Percentiles rank a stretch among this genome's conserved stretches.
Conservation (phyloP, 352 stramenopile species). For the Globisporangium nunn region DNA sequence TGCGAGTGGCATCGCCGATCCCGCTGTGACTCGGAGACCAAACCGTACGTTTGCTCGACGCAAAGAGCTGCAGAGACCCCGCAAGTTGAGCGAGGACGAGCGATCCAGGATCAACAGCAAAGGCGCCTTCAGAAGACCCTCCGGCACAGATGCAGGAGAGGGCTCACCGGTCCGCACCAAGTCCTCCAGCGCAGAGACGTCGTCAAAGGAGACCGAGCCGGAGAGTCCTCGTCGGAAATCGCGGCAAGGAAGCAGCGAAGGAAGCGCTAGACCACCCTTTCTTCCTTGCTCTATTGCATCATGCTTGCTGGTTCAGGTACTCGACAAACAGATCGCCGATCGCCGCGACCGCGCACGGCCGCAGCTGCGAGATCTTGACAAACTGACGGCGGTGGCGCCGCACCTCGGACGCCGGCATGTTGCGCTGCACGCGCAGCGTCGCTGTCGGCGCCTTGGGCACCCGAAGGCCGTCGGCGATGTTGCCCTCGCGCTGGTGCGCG, state of each 20-base stretch:
- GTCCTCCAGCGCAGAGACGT: not conserved
- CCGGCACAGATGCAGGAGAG: not conserved
- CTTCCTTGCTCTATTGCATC: slow-evolving; percentile 1
- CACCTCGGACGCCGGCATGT: slow-evolving; percentile 45
- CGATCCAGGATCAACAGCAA: slow-evolving; percentile 28
- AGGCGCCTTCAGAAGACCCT: not conserved
- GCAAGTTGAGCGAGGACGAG: slow-evolving; percentile 53
- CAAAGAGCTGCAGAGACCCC: too few species aligned
- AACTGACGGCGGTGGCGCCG: slow-evolving; percentile 76
- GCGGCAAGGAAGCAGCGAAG: slow-evolving; percentile 2
- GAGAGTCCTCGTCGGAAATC: slow-evolving; percentile 1
- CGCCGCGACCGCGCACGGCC: slow-evolving; percentile 35
- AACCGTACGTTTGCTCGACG: too few species aligned
- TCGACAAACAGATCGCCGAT: slow-evolving; percentile 70
- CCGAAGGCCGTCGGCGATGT: slow-evolving; percentile 39
- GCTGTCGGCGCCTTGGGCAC: slow-evolving; percentile 23
- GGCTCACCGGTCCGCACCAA: not conserved
- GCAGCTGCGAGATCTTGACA: slow-evolving; percentile 68
- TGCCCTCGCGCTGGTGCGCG: slow-evolving; percentile 53
- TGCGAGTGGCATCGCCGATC: too few species aligned
- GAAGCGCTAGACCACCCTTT: slow-evolving; percentile 1
- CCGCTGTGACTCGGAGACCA: too few species aligned
- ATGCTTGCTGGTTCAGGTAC: slow-evolving; percentile 72
- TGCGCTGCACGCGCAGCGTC: slow-evolving; percentile 33
- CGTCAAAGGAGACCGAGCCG: not conserved